Base-by-base conservation (phyloP, 2,329 filamentous ascomycete species). In the Eutypa lata region DNA sequence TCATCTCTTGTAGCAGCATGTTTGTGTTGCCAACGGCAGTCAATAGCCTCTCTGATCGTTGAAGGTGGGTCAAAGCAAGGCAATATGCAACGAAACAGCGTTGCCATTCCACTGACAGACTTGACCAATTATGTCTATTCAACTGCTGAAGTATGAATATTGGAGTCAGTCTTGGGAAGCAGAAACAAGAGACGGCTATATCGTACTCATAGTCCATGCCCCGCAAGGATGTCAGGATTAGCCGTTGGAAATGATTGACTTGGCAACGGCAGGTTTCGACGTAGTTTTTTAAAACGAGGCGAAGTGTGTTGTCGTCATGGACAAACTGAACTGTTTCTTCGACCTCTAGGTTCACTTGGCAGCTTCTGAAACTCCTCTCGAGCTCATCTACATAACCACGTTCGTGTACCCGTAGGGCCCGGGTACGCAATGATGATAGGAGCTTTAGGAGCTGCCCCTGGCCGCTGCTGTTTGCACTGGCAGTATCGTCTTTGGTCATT, bases 1-100 rank as follows among this genome's bases (percentile, higher is more conserved):
- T 40, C 0, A 78, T 53, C 54, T 82, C 80, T 10, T 59, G 68
- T 0, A 71, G 37, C 0, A 82, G 58, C 3, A 73, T 71, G 1
- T 54, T 51, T 2, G 52, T 49, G 18, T 67, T 71, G 2, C 52
- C 35, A 16, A 42, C 47, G 1, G 58, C 53, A 2, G 50, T 28
- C 0, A 75, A 19, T 1, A 83, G 61, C 0, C 80, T 69, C 13
- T 70, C 59, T 0, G 76, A 72, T 16, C 73, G 69, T 49, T 82
- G 76, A 0, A 76, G 46, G 2, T 66, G 60, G 0, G 72, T 67
- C 1, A 81, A 50, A 0, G 73, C 65, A 3, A 74, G 47, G 0
- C 67, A 78, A 45, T 76, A 81, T 0, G 61, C 50, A 1, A 73
- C 53, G 1, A 81, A 57, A 2, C 57, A 63, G 1, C 53, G 31